These are phyloP conservation scores for Paxillus ammoniavirescens DNA, from an alignment of 768 basidiomycete genomes.

Conservation along the genomic window DNA sequence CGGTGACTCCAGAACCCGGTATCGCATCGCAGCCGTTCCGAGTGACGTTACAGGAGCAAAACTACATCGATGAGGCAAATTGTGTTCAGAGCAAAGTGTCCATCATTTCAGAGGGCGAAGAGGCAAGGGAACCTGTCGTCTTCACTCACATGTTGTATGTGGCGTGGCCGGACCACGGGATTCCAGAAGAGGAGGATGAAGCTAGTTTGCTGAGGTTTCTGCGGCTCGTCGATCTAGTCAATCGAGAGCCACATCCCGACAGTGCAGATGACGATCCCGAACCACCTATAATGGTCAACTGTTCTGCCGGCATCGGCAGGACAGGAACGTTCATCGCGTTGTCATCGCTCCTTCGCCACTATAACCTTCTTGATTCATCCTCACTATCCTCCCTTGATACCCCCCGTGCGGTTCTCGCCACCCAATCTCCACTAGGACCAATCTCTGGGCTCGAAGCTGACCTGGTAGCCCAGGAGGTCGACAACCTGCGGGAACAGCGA, in stretches of 20 bases:
- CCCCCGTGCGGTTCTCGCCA: slow-evolving; percentile 30
- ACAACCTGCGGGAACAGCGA: slow-evolving; percentile 76
- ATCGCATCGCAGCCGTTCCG: slow-evolving; percentile 43
- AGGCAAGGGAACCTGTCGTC: slow-evolving; percentile 35
- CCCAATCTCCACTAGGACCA: slow-evolving; percentile 56
- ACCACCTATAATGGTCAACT: slow-evolving; percentile 80
- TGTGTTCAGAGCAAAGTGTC: slow-evolving; percentile 64
- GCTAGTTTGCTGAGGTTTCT: slow-evolving; percentile 61
- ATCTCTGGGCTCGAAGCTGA: slow-evolving; percentile 54
- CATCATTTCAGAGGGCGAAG: slow-evolving; percentile 37
- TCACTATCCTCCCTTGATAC: slow-evolving; percentile 20
- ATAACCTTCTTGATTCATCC: slow-evolving; percentile 42
- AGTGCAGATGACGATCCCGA: slow-evolving; percentile 44
- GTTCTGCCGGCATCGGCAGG: slow-evolving; percentile 85
- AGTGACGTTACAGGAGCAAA: slow-evolving; percentile 53
- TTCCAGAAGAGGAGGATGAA: slow-evolving; percentile 63
- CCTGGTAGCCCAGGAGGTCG: slow-evolving; percentile 67
- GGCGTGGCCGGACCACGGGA: slow-evolving; percentile 84
- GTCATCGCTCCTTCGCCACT: slow-evolving; percentile 69
- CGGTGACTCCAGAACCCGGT: slow-evolving; percentile 39
- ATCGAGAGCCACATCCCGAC: slow-evolving; percentile 42
- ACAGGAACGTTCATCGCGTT: slow-evolving; percentile 86
- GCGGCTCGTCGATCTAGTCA: slow-evolving; percentile 60
- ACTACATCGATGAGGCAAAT: slow-evolving; percentile 51
- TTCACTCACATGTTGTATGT: slow-evolving; percentile 74